Base-by-base conservation (phyloP, 2,329 filamentous ascomycete species). In the Phaeosphaeriaceae sp. region DNA sequence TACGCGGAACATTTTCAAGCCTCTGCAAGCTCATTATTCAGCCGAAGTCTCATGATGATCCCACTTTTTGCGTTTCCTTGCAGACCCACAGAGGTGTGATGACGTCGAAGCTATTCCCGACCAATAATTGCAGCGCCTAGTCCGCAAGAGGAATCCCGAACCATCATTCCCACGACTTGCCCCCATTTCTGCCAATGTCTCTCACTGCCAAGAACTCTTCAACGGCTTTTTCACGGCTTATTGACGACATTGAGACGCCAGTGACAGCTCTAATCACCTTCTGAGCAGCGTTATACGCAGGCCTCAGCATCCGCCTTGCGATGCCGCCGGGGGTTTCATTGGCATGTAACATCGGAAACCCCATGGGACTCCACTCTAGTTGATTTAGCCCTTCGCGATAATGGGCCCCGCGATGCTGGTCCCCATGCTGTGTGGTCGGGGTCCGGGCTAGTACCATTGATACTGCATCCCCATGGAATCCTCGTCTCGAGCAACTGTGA, bases 341-440 rank as follows among this genome's bases (percentile, higher is more conserved):
- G 22, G 24, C 13, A 48, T 11, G 46, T 48, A 11, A 31, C 22
- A 48, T 48, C 46, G 22, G 22, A 17, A 27, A n/a, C 46, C 22
- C 24, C 46, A 48, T 48, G 46, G 46, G 46, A 27, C 46, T 48
- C 46, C 46, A 48, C 46, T 48, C 46, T 24, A 19, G 22, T 3
- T 11, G 22, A 19, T 48, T 46, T 24, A 24, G 22, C 44, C 44
- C 44, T 17, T 40, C 36, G 31, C 31, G 36, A n/a, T 40, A n/a
- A n/a, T 40, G 36, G 42, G 19, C 42, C 42, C 42, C 42, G 9
- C 21, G 19, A 45, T 45, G 42, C 42, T 45, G 42, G 19, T 22
- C 19, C 42, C 42, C 42, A 40, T 25, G 44, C 4, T 25, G 20
- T 24, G 21, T 46, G 44, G 42, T 19, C 46, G 15, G n/a, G 24